A percentile compares a stretch with the other conserved stretches of the same genome.
These are phyloP conservation scores for Neurospora sp. DNA, from an alignment of 495 filamentous ascomycete species.

Conservation along the genomic window DNA sequence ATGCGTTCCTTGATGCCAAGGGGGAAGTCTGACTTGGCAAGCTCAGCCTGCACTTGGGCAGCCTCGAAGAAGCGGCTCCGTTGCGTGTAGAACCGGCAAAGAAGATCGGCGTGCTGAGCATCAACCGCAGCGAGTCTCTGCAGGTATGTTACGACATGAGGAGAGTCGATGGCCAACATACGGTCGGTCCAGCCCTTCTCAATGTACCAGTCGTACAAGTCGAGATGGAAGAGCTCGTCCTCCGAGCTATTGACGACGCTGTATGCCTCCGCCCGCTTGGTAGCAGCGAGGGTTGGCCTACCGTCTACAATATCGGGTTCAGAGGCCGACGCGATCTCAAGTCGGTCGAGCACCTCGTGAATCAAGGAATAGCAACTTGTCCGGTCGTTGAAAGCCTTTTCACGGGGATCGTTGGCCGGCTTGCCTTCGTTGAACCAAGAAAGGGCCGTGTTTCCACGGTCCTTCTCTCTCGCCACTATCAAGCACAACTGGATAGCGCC, in stretches of 20 bases:
- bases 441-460: slow-evolving; percentile 73
- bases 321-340: slow-evolving; percentile 56
- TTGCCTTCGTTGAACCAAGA: slow-evolving; percentile 54
- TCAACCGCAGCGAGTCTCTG: slow-evolving; percentile 57
- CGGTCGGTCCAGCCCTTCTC: slow-evolving; percentile 70
- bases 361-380: slow-evolving; percentile 76
- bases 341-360: slow-evolving; percentile 60
- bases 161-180: slow-evolving; percentile 71
- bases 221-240: slow-evolving; percentile 88
- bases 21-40: slow-evolving; percentile 70
- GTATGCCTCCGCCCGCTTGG: slow-evolving; percentile 78
- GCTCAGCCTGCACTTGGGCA: slow-evolving; percentile 70
- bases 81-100: slow-evolving; percentile 82
- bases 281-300: slow-evolving; percentile 59
- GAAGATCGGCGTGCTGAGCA: slow-evolving; percentile 72
- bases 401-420: slow-evolving; percentile 53
- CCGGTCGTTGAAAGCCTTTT: slow-evolving; percentile 54
- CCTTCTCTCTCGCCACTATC: slow-evolving; percentile 66
- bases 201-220: slow-evolving; percentile 96
- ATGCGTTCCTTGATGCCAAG: slow-evolving; percentile 71
- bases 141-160: slow-evolving; percentile 80
- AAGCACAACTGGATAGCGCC: slow-evolving; percentile 88
- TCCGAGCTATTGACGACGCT: slow-evolving; percentile 70
- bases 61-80: slow-evolving; percentile 72
- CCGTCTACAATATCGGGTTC: slow-evolving; percentile 70